These are phyloP conservation scores for Waltiozyma solani DNA, from an alignment of 1,139 yeast genomes.

Conservation along the genomic window DNA sequence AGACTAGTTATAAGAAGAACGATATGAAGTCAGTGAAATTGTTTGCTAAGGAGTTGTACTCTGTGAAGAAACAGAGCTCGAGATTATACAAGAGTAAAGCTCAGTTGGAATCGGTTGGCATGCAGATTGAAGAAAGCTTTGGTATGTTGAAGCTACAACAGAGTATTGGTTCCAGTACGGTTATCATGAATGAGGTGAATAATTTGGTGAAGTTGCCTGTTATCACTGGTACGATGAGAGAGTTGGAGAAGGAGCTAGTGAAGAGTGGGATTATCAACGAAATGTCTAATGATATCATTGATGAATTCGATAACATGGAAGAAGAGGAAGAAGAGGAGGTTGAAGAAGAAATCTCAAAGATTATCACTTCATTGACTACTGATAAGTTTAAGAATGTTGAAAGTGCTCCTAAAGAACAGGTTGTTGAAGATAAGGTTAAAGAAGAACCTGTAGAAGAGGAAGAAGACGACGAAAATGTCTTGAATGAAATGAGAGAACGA, in stretches of 20 bases:
- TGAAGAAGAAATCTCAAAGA: conserved; percentile 57
- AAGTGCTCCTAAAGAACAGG: conserved; percentile 27
- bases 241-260: conserved; percentile 77
- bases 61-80: conserved; percentile 63
- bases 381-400: conserved; percentile 39
- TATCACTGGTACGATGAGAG: conserved; percentile 76
- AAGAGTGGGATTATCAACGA: conserved; percentile 91
- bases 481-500: conserved; percentile 84
- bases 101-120: conserved; percentile 71
- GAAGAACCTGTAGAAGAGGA: conserved; percentile 29
- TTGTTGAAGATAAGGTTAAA: conserved; percentile 30
- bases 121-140: conserved; percentile 91
- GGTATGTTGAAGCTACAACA: conserved; percentile 77
- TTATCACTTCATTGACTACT: conserved; percentile 41
- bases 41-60: conserved; percentile 76
- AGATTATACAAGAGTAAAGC: conserved; percentile 76
- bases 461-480: conserved; percentile 59
- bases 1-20: conserved; percentile 65
- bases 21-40: conserved; percentile 67
- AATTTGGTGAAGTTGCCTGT: conserved; percentile 71
- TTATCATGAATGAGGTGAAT: conserved; percentile 85
- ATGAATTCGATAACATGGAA: conserved; percentile 56
- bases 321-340: conserved; percentile 50
- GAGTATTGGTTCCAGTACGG: conserved; percentile 70
- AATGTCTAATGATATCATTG: conserved; percentile 90